These are phyloP conservation scores for Lojkania enalia DNA, from an alignment of 2,329 filamentous ascomycete species.

Conservation along the genomic window DNA sequence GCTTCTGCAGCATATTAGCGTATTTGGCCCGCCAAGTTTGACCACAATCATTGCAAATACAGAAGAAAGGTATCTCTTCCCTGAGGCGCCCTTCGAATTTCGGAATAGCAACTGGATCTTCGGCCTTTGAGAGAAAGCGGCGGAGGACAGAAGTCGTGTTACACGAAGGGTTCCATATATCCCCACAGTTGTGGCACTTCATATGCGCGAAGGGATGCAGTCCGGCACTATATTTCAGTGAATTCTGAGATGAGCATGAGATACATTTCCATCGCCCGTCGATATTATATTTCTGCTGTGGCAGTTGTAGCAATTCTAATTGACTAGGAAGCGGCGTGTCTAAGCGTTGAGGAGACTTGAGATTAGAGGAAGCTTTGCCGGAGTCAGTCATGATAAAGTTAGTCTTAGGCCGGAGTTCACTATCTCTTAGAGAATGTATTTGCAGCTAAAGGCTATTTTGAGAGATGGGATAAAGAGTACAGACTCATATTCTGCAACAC, in stretches of 20 bases:
- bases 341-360: no score
- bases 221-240: background rate
- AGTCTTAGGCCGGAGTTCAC: no score
- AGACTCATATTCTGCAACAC: no score
- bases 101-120: background rate
- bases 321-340: no score
- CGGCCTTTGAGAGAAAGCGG: background rate
- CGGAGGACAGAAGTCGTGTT: background rate
- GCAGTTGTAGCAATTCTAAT: no score
- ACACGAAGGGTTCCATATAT: conserved; percentile 1
- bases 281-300: background rate
- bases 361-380: no score
- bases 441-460: no score
- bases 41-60: background rate
- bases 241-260: background rate
- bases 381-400: no score
- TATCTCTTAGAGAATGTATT: no score
- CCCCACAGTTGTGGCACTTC: conserved; percentile 1
- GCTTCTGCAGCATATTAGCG: background rate
- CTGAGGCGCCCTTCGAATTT: background rate
- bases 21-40: background rate
- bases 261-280: background rate
- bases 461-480: no score
- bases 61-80: background rate
- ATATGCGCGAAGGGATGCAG: background rate